phyloP scores from a whole-genome alignment of 2,329 filamentous ascomycete species.

The Coniochaeta ligniaria region DNA sequence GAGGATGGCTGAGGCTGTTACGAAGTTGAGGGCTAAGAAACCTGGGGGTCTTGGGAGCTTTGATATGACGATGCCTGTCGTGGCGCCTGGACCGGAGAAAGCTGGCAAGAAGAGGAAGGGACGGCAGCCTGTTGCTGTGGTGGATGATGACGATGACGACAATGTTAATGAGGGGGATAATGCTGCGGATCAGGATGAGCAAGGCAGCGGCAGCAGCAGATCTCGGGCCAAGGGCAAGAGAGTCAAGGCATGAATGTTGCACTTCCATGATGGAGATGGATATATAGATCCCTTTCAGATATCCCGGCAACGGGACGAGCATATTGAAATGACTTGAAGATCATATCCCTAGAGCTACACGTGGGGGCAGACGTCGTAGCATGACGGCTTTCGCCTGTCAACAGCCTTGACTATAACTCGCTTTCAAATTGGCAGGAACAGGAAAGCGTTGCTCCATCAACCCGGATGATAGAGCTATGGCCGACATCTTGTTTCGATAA shows the following conservation, averaged over 20 bases:
- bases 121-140: slow-evolving; percentile 8
- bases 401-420: not conserved
- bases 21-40: slow-evolving; percentile 17
- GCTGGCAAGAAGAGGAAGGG: slow-evolving; percentile 24
- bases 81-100: slow-evolving; percentile 11
- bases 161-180: not conserved
- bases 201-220: slow-evolving; percentile 5
- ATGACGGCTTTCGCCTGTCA: not conserved
- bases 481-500: not conserved
- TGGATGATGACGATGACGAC: slow-evolving; percentile 2
- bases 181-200: slow-evolving; percentile 7
- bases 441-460: not conserved
- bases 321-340: not conserved
- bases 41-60: slow-evolving; percentile 6
- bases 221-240: slow-evolving; percentile 17
- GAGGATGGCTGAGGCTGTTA: slow-evolving; percentile 24
- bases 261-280: not conserved
- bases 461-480: not conserved
- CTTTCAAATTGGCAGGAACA: not conserved
- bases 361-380: not conserved
- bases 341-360: not conserved
- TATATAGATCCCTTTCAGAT: not conserved
- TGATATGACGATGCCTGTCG: slow-evolving; percentile 7
- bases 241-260: slow-evolving; percentile 13
- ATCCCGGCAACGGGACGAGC: not conserved